Base-by-base conservation (phyloP, 306 rosid genomes). In the Quercus gilva region DNA sequence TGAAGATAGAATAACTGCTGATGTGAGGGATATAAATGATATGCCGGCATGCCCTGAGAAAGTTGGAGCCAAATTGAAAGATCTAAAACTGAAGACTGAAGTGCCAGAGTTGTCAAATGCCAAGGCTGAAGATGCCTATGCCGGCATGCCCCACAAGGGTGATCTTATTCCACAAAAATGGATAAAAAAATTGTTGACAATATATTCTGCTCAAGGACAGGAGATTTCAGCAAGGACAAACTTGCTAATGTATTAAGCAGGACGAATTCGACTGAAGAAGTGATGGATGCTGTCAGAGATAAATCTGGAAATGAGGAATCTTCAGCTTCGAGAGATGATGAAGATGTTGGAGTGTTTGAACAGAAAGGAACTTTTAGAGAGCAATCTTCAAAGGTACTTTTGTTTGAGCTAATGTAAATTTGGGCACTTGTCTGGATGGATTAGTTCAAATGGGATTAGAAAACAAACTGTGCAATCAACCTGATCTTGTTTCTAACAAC, bases 31-130 rank as follows among this genome's bases (percentile, higher is more conserved):
- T n/a, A n/a, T n/a, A n/a, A n/a, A n/a, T n/a, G n/a, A n/a, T n/a
- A n/a, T n/a, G 45, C 45, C 11, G 3, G 11, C 45, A 37, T 37
- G 61, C 72, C 73, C 26, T 72, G 82, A 64, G 77, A 55, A 52
- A 76, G 64, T 79, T 52, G 79, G 45, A 82, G 65, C 78, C 57
- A 76, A 81, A 49, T 83, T 84, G 72, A 56, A 82, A 29, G 75
- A 86, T 85, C 80, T 86, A 28, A 79, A 70, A 76, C 78, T 90
- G 82, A 87, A 74, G 52, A 56, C 68, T 21, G 86, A 83, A 78
- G 81, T 70, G 19, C 33, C 72, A 21, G 82, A 56, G 78, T 65
- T 19, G 9, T 72, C 70, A 37, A 73, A 76, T 64, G n/a, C 84
- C 20, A 51, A 71, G 41, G 78, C 29, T 56, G 78, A 70, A 45